A percentile compares a stretch with the other conserved stretches of the same genome.
phyloP scores from a whole-genome alignment of 129 eudicot species.

The Logfia minima region DNA sequence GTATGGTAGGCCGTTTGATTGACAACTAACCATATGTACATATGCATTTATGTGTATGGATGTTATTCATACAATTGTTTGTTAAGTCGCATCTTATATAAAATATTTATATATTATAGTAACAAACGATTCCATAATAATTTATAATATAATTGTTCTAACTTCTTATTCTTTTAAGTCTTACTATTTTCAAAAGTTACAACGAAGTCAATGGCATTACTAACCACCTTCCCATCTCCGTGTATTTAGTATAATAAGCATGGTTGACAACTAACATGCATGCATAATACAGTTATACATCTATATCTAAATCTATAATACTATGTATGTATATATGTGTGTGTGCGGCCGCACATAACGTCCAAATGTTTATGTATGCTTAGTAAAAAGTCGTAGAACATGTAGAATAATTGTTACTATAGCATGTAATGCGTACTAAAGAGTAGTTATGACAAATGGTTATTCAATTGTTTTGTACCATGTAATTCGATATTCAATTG shows the following conservation, averaged over 20 bases:
- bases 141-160: not conserved
- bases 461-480: no score
- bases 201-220: slow-evolving; percentile 11
- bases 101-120: not conserved
- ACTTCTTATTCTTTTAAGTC: not conserved
- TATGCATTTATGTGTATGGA: not conserved
- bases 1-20: slow-evolving; percentile 10
- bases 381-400: no score
- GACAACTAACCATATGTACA: slow-evolving; percentile 9
- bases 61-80: not conserved
- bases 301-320: not conserved
- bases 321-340: no score
- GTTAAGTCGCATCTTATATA: not conserved
- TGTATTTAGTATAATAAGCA: slow-evolving; percentile 7
- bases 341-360: no score
- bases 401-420: no score
- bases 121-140: not conserved
- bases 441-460: no score
- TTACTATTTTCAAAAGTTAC: not conserved
- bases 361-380: no score
- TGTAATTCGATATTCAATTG: no score
- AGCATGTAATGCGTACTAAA: no score
- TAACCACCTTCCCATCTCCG: slow-evolving; percentile 15
- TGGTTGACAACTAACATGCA: slow-evolving; percentile 18
- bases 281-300: not conserved